Conservation (phyloP, 2,329 filamentous ascomycete species). For the Aspergillus sp. region DNA sequence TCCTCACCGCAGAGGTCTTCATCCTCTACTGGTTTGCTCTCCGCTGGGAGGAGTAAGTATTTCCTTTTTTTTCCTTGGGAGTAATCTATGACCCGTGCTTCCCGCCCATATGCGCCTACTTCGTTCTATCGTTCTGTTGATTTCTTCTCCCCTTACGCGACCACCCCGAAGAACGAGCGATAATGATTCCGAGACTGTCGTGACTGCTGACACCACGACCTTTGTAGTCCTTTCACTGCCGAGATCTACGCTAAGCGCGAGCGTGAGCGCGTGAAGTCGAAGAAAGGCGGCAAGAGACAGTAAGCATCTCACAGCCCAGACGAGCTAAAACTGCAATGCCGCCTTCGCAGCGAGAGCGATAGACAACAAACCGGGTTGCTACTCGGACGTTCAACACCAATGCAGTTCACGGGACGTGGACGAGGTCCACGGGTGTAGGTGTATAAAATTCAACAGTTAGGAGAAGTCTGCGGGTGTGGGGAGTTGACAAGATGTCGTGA, state of each 20-base stretch:
- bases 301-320: slow-evolving; percentile 18
- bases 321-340: not conserved
- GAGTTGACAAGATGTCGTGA: not conserved
- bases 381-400: slow-evolving; percentile 30
- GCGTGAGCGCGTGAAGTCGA: slow-evolving; percentile 38
- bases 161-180: not conserved
- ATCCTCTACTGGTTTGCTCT: slow-evolving; percentile 77
- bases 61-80: slow-evolving; percentile 3
- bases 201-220: slow-evolving; percentile 5
- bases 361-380: not conserved
- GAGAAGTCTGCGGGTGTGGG: not conserved
- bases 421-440: not conserved
- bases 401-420: slow-evolving; percentile 14
- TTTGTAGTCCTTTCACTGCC: slow-evolving; percentile 72
- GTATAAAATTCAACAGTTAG: slow-evolving; percentile 2
- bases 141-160: not conserved
- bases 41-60: slow-evolving; percentile 71
- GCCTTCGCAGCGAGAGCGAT: not conserved
- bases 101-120: not conserved
- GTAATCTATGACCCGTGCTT: not conserved
- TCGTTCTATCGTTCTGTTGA: not conserved
- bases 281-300: slow-evolving; percentile 36
- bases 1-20: slow-evolving; percentile 72
- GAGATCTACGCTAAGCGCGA: slow-evolving; percentile 81
- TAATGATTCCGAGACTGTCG: not conserved